Conservation (phyloP, 106 monocot species). For the Chionographis japonica region DNA sequence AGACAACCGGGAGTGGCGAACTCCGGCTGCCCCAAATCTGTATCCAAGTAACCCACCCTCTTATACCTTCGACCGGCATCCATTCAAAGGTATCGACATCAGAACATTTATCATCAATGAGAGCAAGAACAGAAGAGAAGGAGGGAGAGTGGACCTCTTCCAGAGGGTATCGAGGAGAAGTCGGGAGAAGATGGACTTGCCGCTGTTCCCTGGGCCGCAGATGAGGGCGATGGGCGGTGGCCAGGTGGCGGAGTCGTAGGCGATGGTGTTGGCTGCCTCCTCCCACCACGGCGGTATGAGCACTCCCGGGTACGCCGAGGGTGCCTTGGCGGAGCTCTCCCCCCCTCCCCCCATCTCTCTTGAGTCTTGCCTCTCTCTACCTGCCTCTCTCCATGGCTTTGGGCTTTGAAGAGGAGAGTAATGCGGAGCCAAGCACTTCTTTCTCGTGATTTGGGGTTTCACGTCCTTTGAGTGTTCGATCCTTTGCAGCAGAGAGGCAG, state of each 20-base stretch:
- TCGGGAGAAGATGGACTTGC: too few species aligned
- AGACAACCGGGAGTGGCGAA: conserved; percentile 72
- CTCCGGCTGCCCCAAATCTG: conserved; percentile 88
- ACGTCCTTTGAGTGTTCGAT: too few species aligned
- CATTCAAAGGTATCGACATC: not conserved
- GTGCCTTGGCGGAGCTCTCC: too few species aligned
- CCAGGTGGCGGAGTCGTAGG: not conserved
- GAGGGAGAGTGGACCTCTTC: conserved; percentile 28
- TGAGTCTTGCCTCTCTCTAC: too few species aligned
- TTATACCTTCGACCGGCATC: conserved; percentile 41
- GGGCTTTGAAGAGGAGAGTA: too few species aligned
- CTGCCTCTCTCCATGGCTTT: too few species aligned
- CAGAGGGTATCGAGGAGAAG: conserved; percentile 22
- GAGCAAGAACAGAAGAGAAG: not conserved
- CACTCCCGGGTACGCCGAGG: not conserved
- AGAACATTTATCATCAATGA: not conserved
- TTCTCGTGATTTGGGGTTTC: too few species aligned
- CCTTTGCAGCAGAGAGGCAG: too few species aligned
- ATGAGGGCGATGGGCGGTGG: conserved; percentile 4
- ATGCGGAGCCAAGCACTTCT: too few species aligned
- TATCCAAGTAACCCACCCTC: conserved; percentile 66
- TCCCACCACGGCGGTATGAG: not conserved
- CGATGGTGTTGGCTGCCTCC: conserved; percentile 23
- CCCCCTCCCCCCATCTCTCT: too few species aligned
- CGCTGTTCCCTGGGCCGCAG: too few species aligned